A percentile compares a stretch with the other conserved stretches of the same genome.
Evolutionary conservation across 352 stramenopile genomes (phyloP).

Genomic region (Phytophthora multivora): DNA sequence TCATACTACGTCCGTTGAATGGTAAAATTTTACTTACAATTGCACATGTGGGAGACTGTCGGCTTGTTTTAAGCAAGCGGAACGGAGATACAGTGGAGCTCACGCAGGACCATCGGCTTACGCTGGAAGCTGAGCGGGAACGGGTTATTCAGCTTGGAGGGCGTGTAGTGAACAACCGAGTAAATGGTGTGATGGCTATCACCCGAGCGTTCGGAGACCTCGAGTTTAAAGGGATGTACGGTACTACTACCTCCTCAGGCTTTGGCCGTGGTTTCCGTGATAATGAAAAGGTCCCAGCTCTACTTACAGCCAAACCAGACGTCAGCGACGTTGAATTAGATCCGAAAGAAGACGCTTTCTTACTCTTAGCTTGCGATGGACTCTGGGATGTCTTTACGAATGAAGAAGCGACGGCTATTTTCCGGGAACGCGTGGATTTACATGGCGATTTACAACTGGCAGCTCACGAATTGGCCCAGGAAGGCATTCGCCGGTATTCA

Average conservation of each 20-base stretch:
- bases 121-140: constrained; percentile 48
- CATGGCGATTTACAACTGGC: constrained; percentile 65
- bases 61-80: constrained; percentile 55
- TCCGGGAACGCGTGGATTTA: constrained; percentile 52
- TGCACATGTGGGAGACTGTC: constrained; percentile 79
- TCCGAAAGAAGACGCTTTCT: constrained; percentile 49
- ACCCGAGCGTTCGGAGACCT: constrained; percentile 85
- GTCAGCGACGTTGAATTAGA: constrained; percentile 49
- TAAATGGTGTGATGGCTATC: constrained; percentile 88
- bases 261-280: constrained; percentile 32
- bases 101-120: constrained; percentile 76
- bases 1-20: constrained; percentile 39
- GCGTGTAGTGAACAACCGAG: constrained; percentile 77
- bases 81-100: constrained; percentile 50
- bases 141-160: constrained; percentile 62
- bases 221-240: constrained; percentile 74
- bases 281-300: constrained; percentile 55
- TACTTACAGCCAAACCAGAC: constrained; percentile 63
- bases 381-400: constrained; percentile 85
- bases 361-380: constrained; percentile 83
- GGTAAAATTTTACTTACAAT: constrained; percentile 42
- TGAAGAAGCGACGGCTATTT: constrained; percentile 60
- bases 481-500: constrained; percentile 72
- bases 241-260: constrained; percentile 14
- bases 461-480: constrained; percentile 72